Percentiles rank a stretch among this genome's conserved stretches.
phyloP scores from a whole-genome alignment of 176 grass and related monocot species.

The Musa acuminata region DNA sequence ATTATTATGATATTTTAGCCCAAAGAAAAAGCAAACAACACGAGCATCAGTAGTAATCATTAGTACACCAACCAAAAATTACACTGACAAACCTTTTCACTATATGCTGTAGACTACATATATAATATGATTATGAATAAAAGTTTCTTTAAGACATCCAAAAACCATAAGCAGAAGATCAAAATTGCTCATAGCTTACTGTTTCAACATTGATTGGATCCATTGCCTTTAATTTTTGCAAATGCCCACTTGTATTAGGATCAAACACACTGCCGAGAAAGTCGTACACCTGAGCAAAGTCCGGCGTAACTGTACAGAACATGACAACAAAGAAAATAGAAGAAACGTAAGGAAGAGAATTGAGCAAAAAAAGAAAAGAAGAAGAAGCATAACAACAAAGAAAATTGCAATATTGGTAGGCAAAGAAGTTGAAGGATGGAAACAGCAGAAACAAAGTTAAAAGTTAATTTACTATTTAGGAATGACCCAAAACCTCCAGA shows the following conservation, averaged over 20 bases:
- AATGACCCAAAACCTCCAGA: not conserved
- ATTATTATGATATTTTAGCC: too few species aligned
- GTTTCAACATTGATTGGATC: slow-evolving; percentile 84
- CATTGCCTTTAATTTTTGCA: slow-evolving; percentile 63
- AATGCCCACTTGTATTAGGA: slow-evolving; percentile 55
- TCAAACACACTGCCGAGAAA: slow-evolving; percentile 92
- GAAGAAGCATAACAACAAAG: not conserved
- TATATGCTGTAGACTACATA: not conserved
- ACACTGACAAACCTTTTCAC: not conserved
- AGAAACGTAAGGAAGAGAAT: slow-evolving; percentile 11
- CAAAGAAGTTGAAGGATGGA: not conserved
- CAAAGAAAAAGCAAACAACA: not conserved
- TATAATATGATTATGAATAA: not conserved
- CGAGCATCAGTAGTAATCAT: not conserved
- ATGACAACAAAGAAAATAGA: slow-evolving; percentile 20
- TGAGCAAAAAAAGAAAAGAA: not conserved
- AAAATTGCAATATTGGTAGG: not conserved
- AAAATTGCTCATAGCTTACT: slow-evolving; percentile 25
- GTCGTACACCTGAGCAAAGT: slow-evolving; percentile 70
- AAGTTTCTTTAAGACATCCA: not conserved
- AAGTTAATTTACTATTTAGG: not conserved
- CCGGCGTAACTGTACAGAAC: slow-evolving; percentile 45
- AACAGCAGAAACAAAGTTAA: not conserved
- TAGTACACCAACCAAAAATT: not conserved
- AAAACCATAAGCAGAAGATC: not conserved